These are phyloP conservation scores for Solanum tarijense DNA, from an alignment of 257 asterid genomes.

Conservation along the genomic window DNA sequence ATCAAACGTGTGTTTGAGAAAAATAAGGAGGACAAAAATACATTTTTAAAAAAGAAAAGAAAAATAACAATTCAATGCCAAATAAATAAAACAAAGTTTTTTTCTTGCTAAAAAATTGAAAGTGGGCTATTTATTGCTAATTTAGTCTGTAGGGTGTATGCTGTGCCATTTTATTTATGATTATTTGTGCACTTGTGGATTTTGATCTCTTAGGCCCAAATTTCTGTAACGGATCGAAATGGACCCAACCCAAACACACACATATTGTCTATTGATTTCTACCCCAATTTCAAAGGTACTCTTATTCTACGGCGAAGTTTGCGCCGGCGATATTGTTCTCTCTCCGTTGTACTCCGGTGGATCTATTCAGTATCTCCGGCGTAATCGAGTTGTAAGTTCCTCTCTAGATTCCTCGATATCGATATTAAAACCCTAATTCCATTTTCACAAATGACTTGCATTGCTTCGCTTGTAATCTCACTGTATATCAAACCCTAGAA, in stretches of 20 bases:
- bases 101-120: no score
- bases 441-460: neutral
- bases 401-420: neutral
- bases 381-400: neutral
- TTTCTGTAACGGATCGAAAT: neutral
- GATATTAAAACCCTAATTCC: neutral
- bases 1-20: no score
- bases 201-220: neutral
- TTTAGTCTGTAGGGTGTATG: no score
- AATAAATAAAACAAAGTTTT: no score
- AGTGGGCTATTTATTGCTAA: no score
- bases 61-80: no score
- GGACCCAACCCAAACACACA: neutral
- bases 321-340: neutral
- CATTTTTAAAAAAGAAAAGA: no score
- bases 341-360: neutral
- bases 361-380: neutral
- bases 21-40: no score
- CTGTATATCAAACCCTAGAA: neutral
- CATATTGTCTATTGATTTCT: neutral
- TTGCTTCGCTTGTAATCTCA: neutral
- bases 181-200: neutral
- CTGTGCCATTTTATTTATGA: no score
- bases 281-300: neutral
- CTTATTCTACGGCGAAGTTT: neutral